Evolutionary conservation across 306 rosid species (phyloP).

Genomic region (Cicer cuneatum): DNA sequence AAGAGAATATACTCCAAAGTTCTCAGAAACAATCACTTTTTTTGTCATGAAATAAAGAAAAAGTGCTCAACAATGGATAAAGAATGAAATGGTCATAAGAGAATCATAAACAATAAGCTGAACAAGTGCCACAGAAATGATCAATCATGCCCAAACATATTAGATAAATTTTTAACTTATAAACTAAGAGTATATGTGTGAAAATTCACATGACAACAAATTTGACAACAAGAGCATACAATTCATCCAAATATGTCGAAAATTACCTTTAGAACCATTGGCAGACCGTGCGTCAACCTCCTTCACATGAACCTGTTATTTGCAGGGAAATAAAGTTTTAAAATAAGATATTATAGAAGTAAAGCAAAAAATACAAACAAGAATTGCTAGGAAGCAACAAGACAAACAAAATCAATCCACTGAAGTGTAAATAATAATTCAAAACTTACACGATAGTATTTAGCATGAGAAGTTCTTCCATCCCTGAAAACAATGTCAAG

Average conservation of each 20-base stretch:
- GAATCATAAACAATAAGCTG: background rate
- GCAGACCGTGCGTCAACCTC: slow-evolving; percentile 68
- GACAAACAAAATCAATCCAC: slow-evolving; percentile 39
- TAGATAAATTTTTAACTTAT: background rate
- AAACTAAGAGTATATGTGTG: background rate
- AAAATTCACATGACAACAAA: slow-evolving; percentile 33
- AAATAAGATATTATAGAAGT: slow-evolving; percentile 41
- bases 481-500: slow-evolving; percentile 70
- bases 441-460: slow-evolving; percentile 72
- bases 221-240: slow-evolving; percentile 6
- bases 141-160: slow-evolving; percentile 25
- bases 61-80: no score
- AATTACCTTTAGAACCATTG: slow-evolving; percentile 75
- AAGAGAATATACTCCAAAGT: slow-evolving; percentile 15
- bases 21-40: slow-evolving; percentile 17
- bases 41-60: background rate
- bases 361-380: slow-evolving; percentile 39
- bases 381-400: slow-evolving; percentile 17
- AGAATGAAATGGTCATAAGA: no score
- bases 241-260: slow-evolving; percentile 35
- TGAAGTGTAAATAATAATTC: slow-evolving; percentile 36
- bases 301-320: slow-evolving; percentile 78
- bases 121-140: slow-evolving; percentile 22
- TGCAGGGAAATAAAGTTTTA: slow-evolving; percentile 38
- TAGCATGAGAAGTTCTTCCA: slow-evolving; percentile 68